Conservation (phyloP, 2,329 filamentous ascomycete genomes). For the Stenocarpella maydis region DNA sequence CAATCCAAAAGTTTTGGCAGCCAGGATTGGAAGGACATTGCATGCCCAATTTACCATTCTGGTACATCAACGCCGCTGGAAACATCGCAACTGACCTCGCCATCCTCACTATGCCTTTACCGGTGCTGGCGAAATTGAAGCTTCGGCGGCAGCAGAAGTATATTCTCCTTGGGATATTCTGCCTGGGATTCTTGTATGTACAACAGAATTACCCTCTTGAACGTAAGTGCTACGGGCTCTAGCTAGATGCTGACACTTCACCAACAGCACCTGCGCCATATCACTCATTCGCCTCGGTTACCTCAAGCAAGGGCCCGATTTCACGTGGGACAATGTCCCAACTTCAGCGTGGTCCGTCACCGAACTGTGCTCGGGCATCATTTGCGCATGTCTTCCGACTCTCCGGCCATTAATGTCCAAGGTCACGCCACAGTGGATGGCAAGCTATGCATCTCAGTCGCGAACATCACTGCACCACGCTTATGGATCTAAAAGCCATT, state of each 20-base stretch:
- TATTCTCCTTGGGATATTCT: constrained; percentile 48
- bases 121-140: constrained; percentile 45
- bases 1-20: constrained; percentile 48
- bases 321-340: constrained; percentile 49
- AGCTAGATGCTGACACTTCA: neutral
- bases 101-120: constrained; percentile 48
- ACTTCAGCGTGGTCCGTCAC: constrained; percentile 48
- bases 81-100: constrained; percentile 49
- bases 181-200: constrained; percentile 50
- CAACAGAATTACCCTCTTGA: neutral
- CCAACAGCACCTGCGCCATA: constrained; percentile 46
- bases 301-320: constrained; percentile 45
- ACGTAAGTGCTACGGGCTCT: too few relatives aligned
- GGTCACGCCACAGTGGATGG: constrained; percentile 37
- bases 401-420: constrained; percentile 42
- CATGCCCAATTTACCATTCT: constrained; percentile 46
- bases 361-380: constrained; percentile 47
- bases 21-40: constrained; percentile 42
- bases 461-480: neutral
- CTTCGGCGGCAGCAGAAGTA: constrained; percentile 45
- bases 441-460: constrained; percentile 9
- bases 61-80: constrained; percentile 48
- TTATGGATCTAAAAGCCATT: neutral
- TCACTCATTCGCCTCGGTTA: constrained; percentile 50
- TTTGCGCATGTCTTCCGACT: constrained; percentile 48